Evolutionary conservation across 257 asterid genomes (phyloP).

Genomic region (Coffea canephora): DNA sequence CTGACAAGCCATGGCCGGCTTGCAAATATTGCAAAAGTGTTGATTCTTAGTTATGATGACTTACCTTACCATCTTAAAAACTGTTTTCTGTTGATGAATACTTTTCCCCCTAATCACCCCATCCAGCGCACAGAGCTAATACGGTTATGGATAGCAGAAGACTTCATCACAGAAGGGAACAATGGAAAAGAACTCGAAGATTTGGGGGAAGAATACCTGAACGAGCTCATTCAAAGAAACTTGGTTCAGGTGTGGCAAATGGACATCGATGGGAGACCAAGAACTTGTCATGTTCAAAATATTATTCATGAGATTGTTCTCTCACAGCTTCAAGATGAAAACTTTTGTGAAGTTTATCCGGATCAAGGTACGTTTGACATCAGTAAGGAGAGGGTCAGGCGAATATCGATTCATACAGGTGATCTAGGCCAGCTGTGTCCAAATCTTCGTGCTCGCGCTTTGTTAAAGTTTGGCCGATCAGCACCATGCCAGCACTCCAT

Average conservation of each 20-base stretch:
- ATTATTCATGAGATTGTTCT: constrained; percentile 13
- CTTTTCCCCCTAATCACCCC: constrained; percentile 9
- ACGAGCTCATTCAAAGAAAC: constrained; percentile 5
- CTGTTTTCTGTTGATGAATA: constrained; percentile 21
- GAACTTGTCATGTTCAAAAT: constrained; percentile 16
- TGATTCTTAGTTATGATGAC: constrained; percentile 14
- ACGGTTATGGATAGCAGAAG: constrained; percentile 27
- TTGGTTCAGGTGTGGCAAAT: constrained; percentile 8
- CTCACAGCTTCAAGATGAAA: constrained; percentile 10
- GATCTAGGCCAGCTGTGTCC: background rate
- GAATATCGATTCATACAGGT: constrained; percentile 9
- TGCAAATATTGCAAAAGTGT: background rate
- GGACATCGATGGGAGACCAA: constrained; percentile 26
- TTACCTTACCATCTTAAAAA: constrained; percentile 19
- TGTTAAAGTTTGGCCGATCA: background rate
- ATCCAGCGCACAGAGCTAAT: constrained; percentile 18
- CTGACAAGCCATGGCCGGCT: background rate
- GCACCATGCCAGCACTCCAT: background rate
- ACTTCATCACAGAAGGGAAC: background rate
- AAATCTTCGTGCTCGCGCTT: background rate
- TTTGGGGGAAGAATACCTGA: constrained; percentile 17
- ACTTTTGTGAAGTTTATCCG: background rate
- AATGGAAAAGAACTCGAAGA: constrained; percentile 18
- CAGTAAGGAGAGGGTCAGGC: background rate
- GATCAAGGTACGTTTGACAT: background rate